Evolutionary conservation across 345 rosid genomes (phyloP), one percentile per base, ranked within the genome.

Genomic region (Boechera divaricarpa): DNA sequence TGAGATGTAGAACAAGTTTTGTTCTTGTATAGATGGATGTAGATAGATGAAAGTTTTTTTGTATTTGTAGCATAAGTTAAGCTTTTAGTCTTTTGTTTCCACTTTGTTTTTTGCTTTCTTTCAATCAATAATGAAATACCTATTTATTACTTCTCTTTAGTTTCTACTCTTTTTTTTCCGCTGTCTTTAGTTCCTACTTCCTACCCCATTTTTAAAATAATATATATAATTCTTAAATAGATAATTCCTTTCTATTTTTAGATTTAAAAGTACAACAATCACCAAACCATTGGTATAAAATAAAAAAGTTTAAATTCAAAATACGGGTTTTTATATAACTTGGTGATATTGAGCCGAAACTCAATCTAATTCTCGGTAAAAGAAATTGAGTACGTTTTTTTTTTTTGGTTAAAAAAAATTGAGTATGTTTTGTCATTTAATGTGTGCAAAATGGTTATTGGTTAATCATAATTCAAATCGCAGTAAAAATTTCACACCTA

Each of bases 1-100:
- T 67, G 61, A 58, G 74, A 51, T 68, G 56, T 60, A 48, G 47
- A 76, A 39, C 69, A 60, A 21, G 10, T 60, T 76, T 76, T 68
- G 74, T 67, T 67, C 68, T 49, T 75, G 33, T 58, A 67, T 58
- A 39, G 54, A 53, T 72, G 29, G 12, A 29, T 10, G 1, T 10
- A 26, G 4, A 44, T 33, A 45, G 24, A 45, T 59, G 54, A 47
- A n/a, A 21, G 16, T 51, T 31, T 29, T 55, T 29, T 52, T 10
- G 9, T 2, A 56, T 6, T 26, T 54, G 33, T 54, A 28, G 58
- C 16, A 54, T 28, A 18, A 52, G 18, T 52, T 52, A 21, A 10
- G 57, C 13, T 31, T 32, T 15, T 49, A 7, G 4, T 15, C 3
- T 32, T 59, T 18, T 9, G 26, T 9, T 59, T 35, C 44, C 29